These are phyloP conservation scores for Penicillium sp. DNA, from an alignment of 2,329 filamentous ascomycete genomes.

Conservation along the genomic window DNA sequence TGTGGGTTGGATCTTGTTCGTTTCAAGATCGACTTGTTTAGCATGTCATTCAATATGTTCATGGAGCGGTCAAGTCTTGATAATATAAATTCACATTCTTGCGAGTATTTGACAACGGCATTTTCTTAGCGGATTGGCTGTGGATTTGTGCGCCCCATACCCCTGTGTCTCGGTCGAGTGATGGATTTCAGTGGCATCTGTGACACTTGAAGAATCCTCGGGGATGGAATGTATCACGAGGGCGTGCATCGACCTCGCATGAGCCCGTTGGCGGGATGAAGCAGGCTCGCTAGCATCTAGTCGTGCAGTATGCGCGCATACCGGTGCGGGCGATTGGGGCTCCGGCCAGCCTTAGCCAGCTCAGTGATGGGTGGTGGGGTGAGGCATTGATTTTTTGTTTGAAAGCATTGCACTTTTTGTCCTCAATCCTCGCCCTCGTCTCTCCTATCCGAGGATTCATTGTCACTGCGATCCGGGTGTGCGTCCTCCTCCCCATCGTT, in stretches of 20 bases:
- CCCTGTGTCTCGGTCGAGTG: background rate
- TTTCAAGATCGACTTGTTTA: background rate
- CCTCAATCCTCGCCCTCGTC: constrained; percentile 32
- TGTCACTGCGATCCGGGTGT: constrained; percentile 22
- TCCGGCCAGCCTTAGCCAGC: background rate
- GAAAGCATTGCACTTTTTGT: background rate
- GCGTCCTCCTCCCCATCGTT: constrained; percentile 28
- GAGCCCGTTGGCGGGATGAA: background rate
- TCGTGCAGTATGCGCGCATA: background rate
- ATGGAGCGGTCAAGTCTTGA: background rate
- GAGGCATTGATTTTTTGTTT: background rate
- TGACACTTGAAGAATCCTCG: background rate
- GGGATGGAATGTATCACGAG: background rate
- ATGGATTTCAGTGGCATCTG: background rate
- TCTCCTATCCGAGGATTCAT: constrained; percentile 16
- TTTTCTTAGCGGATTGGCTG: background rate
- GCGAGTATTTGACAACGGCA: background rate
- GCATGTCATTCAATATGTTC: background rate
- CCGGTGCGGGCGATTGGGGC: background rate
- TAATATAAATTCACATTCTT: background rate
- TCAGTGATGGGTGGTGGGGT: background rate
- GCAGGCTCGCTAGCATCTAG: background rate
- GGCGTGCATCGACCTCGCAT: background rate
- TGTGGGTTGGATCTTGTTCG: background rate
- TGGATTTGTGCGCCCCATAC: background rate